phyloP scores from a whole-genome alignment of 208 protist species.

The Tritrichomonas musculus region DNA sequence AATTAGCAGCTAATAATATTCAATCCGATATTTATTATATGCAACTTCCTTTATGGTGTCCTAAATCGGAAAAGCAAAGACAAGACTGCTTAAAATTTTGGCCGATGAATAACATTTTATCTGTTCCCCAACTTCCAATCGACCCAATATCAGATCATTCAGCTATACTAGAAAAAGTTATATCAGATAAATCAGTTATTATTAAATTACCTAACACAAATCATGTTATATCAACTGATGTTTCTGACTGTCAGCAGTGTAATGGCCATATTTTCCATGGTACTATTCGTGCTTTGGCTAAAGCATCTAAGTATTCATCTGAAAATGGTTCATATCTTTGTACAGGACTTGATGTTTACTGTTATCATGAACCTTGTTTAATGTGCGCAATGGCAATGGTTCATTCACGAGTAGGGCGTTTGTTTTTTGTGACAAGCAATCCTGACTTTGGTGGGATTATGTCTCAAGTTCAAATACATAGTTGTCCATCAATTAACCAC shows the following conservation, averaged over 20 bases:
- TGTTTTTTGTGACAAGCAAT: not conserved
- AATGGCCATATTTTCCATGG: not conserved
- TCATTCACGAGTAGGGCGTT: conserved; percentile 14
- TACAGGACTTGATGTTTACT: conserved; percentile 19
- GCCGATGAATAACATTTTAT: conserved; percentile 5
- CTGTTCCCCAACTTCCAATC: not conserved
- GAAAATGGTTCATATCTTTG: conserved; percentile 22
- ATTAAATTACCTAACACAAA: not conserved
- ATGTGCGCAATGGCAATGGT: conserved; percentile 38
- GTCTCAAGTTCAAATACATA: not conserved
- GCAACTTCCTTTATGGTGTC: not conserved
- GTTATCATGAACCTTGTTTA: conserved; percentile 18
- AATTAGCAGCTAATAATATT: not conserved
- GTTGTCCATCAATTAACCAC: not conserved
- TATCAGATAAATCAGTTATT: not conserved
- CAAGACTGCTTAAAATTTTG: not conserved
- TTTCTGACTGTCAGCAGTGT: not conserved
- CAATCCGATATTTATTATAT: not conserved
- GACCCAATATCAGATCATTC: not conserved
- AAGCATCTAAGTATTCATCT: not conserved
- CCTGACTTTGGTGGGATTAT: not conserved
- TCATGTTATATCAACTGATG: not conserved
- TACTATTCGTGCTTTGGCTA: not conserved
- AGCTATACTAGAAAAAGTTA: not conserved
- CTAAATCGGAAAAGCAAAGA: not conserved